These are phyloP conservation scores for Lachnellula occidentalis DNA, from an alignment of 2,329 filamentous ascomycete species.

Conservation along the genomic window DNA sequence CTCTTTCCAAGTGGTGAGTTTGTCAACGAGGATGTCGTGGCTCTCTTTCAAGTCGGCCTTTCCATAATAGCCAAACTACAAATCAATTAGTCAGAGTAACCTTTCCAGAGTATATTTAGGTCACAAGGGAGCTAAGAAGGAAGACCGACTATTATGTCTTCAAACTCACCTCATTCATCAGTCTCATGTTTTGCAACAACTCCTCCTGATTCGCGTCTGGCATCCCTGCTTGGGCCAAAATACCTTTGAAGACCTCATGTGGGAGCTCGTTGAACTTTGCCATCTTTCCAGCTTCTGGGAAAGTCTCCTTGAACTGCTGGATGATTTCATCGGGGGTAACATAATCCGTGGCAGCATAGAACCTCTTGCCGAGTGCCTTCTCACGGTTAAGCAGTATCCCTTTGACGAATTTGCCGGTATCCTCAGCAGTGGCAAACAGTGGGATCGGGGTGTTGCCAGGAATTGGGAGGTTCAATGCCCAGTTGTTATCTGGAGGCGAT, in stretches of 20 bases:
- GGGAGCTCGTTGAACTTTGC: constrained; percentile 34
- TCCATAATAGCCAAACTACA: constrained; percentile 45
- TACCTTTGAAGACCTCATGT: constrained; percentile 37
- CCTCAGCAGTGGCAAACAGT: constrained; percentile 30
- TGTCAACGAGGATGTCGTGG: constrained; percentile 34
- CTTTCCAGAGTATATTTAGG: background rate
- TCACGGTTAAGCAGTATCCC: constrained; percentile 31
- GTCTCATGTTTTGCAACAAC: constrained; percentile 47
- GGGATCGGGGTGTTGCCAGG: constrained; percentile 30
- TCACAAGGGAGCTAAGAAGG: too few species aligned
- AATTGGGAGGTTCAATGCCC: constrained; percentile 25
- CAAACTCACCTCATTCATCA: constrained; percentile 37
- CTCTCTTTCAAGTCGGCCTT: constrained; percentile 38
- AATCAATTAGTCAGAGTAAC: background rate
- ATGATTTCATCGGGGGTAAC: constrained; percentile 37
- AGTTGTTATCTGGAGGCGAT: constrained; percentile 27
- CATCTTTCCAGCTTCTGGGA: constrained; percentile 35
- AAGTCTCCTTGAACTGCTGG: constrained; percentile 36
- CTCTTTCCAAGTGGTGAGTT: constrained; percentile 39
- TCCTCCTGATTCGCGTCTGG: constrained; percentile 41
- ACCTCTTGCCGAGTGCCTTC: constrained; percentile 37
- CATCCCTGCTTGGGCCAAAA: constrained; percentile 32
- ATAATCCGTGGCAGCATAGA: constrained; percentile 40
- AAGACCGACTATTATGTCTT: too few species aligned
- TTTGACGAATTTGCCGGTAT: constrained; percentile 33